Conservation (phyloP, 495 filamentous ascomycete species). For the Penicillium soppii region DNA sequence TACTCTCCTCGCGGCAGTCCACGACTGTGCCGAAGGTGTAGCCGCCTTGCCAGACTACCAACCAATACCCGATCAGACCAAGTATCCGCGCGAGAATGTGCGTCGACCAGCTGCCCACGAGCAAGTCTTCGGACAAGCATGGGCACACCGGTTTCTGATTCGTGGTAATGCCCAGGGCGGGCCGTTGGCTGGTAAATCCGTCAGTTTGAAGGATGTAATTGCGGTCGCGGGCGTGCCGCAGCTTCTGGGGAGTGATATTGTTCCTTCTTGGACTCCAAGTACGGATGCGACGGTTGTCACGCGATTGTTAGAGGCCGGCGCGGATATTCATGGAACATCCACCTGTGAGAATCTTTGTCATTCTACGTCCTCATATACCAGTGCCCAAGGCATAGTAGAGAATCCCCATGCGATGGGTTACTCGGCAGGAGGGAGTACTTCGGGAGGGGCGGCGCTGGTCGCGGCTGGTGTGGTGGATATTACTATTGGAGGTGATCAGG, state of each 20-base stretch:
- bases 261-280: conserved; percentile 37
- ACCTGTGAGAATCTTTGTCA: conserved; percentile 50
- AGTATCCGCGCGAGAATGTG: conserved; percentile 32
- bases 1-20: conserved; percentile 32
- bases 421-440: conserved; percentile 56
- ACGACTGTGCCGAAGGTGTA: conserved; percentile 33
- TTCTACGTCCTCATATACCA: conserved; percentile 43
- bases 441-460: conserved; percentile 56
- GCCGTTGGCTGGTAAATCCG: conserved; percentile 75
- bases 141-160: conserved; percentile 34
- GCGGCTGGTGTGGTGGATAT: conserved; percentile 50
- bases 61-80: conserved; percentile 21
- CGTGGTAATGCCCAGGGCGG: conserved; percentile 43
- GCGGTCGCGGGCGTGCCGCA: conserved; percentile 41
- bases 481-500: conserved; percentile 59
- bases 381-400: conserved; percentile 49
- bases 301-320: conserved; percentile 46
- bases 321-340: conserved; percentile 40
- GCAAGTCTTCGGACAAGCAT: conserved; percentile 32
- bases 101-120: conserved; percentile 26
- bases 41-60: conserved; percentile 34
- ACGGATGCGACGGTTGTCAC: conserved; percentile 49
- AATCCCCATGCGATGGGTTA: conserved; percentile 50
- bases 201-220: conserved; percentile 59
- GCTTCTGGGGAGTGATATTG: conserved; percentile 35